Evolutionary conservation across 2,329 filamentous ascomycete genomes (phyloP).

Genomic region (Aspergillus niger): DNA sequence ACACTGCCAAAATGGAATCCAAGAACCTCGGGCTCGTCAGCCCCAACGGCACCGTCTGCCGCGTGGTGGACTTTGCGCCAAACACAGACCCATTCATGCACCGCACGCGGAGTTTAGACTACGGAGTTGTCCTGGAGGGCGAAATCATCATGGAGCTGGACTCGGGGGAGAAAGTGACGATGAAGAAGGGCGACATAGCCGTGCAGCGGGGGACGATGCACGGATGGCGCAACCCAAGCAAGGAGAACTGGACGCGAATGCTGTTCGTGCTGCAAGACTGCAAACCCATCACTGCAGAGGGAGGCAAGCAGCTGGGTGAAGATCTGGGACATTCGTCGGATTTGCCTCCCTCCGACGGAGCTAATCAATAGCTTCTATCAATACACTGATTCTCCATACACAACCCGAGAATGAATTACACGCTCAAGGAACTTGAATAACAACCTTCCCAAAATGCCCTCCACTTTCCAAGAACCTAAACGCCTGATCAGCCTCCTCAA

Average conservation of each 20-base stretch:
- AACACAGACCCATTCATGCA: slow-evolving; percentile 51
- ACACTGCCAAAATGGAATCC: slow-evolving; percentile 30
- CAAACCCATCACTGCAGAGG: slow-evolving; percentile 23
- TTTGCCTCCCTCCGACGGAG: not conserved
- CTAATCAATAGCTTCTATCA: too few species aligned
- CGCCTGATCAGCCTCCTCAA: slow-evolving; percentile 55
- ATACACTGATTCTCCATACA: too few species aligned
- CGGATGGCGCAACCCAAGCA: slow-evolving; percentile 54
- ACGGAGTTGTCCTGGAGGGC: slow-evolving; percentile 58
- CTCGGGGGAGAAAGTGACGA: slow-evolving; percentile 50
- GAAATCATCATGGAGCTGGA: slow-evolving; percentile 56
- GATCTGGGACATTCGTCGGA: slow-evolving; percentile 23
- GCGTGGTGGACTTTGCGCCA: slow-evolving; percentile 54
- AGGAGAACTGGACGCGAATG: slow-evolving; percentile 53
- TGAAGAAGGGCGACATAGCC: slow-evolving; percentile 57
- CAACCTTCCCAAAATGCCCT: slow-evolving; percentile 59
- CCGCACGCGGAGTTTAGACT: slow-evolving; percentile 57
- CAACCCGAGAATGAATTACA: too few species aligned
- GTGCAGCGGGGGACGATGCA: slow-evolving; percentile 61
- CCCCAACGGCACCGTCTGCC: slow-evolving; percentile 45
- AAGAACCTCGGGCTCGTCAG: slow-evolving; percentile 41
- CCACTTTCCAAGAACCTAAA: slow-evolving; percentile 56
- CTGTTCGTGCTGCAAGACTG: slow-evolving; percentile 39
- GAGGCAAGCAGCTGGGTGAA: slow-evolving; percentile 27
- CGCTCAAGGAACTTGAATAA: slow-evolving; percentile 46